Evolutionary conservation across 2,329 filamentous ascomycete genomes (phyloP).

Genomic region (Arachnopeziza araneosa): DNA sequence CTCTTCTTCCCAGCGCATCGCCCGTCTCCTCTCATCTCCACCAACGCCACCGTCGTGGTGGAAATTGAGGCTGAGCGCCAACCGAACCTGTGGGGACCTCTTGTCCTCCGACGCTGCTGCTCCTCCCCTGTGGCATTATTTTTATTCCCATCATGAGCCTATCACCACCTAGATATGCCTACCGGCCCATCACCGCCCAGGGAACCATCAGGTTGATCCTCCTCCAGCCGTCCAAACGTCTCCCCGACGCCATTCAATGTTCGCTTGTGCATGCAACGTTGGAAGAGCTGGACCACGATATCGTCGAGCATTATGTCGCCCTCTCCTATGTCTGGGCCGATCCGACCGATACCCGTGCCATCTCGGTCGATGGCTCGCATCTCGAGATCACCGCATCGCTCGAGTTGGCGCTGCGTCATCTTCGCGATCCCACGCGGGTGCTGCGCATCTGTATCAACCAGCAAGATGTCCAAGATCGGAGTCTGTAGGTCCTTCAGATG

Average conservation of each 20-base stretch:
- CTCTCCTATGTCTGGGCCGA: neutral
- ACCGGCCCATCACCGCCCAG: neutral
- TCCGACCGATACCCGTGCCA: neutral
- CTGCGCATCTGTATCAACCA: neutral
- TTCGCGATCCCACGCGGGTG: neutral
- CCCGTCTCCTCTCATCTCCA: neutral
- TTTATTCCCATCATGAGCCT: neutral
- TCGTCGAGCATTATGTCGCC: neutral
- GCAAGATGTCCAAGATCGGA: neutral
- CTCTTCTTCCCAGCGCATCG: neutral
- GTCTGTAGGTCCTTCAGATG: neutral
- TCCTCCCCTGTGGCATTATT: too few relatives aligned
- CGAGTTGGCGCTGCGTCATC: neutral
- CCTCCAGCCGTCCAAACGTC: neutral
- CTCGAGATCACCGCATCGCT: neutral
- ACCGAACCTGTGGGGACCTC: neutral
- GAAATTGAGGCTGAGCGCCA: neutral
- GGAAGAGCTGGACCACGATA: neutral
- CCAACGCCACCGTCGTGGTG: neutral
- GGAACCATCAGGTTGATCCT: conserved; percentile 1
- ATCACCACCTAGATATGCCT: neutral
- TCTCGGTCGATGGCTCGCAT: neutral
- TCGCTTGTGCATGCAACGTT: neutral
- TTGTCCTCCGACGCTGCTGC: too few relatives aligned
- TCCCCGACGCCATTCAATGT: neutral